Evolutionary conservation across 345 rosid species (phyloP), one percentile per base, ranked within the genome.

Genomic region (Brassica cretica): DNA sequence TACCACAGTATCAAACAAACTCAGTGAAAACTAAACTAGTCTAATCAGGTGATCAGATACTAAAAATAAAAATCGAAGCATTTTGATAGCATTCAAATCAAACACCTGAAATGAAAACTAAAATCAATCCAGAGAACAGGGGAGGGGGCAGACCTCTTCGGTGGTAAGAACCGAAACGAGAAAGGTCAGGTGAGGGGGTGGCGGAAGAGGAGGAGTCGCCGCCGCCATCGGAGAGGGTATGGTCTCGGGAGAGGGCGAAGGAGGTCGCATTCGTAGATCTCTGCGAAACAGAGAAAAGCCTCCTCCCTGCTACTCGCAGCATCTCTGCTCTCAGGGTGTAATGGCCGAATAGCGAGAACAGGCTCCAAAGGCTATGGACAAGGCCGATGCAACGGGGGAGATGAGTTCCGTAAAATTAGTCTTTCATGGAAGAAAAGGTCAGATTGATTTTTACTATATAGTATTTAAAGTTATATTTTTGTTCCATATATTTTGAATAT

Each of bases 301-400:
- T 91, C 89, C 87, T 91, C 83, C 90, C 94, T n/a, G 93, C 92
- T 46, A 88, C 80, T 62, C 93, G 84, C 79, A 93, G 82, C 98
- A 91, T 93, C 87, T 74, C 80, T 33, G 83, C 64, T 65, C n/a
- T 12, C 12, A 63, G 9, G 3, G 44, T 10, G 44, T 51, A 3
- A 70, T 44, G 62, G 64, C 24, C 18, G 37, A 24, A 30, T 16
- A 35, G 27, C 30, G 6, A 67, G 32, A 78, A 44, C 62, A 6
- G 61, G 46, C 25, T 67, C 74, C 78, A n/a, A 66, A 66, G 81
- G 77, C 30, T 6, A 9, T 68, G 53, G 67, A 78, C 73, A 5
- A 0, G 35, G 68, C 68, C 67, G 59, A 32, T 35, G 76, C 70
- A 7, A 14, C 62, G 58, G 27, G 66, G n/a, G 66, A 64, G 71